Conservation (phyloP, 306 rosid genomes). For the Quercus glauca region DNA sequence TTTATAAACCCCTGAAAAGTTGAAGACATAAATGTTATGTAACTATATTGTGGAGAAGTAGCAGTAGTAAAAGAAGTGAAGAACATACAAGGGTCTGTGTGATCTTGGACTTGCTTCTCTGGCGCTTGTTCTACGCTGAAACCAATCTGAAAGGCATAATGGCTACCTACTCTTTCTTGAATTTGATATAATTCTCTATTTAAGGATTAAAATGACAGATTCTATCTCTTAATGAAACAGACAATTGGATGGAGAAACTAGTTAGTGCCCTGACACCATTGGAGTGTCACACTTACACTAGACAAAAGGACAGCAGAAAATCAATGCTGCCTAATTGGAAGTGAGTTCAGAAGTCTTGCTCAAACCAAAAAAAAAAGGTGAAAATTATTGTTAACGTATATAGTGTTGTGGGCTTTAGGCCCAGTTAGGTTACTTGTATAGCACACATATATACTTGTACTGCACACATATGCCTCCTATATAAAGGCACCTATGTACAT, state of each 20-base stretch:
- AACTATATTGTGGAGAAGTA: neutral
- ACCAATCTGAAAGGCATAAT: constrained; percentile 85
- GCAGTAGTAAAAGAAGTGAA: neutral
- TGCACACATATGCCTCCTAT: no score
- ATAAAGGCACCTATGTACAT: no score
- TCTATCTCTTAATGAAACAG: constrained; percentile 19
- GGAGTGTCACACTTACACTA: neutral
- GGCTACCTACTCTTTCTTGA: constrained; percentile 13
- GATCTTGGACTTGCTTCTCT: constrained; percentile 80
- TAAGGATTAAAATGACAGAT: constrained; percentile 29
- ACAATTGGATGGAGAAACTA: constrained; percentile 24
- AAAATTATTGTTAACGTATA: no score
- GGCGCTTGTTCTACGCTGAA: constrained; percentile 91
- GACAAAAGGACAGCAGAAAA: constrained; percentile 6
- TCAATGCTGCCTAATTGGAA: constrained; percentile 11
- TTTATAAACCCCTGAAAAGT: constrained; percentile 70
- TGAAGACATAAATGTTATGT: neutral
- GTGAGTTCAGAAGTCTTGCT: constrained; percentile 19
- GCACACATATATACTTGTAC: no score
- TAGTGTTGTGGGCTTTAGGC: no score
- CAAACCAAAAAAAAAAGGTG: neutral
- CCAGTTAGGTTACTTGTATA: no score
- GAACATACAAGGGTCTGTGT: constrained; percentile 69
- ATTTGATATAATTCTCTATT: neutral
- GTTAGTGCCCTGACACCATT: constrained; percentile 16